Evolutionary conservation across 345 rosid species (phyloP).

Genomic region (Lumnitzera littorea): DNA sequence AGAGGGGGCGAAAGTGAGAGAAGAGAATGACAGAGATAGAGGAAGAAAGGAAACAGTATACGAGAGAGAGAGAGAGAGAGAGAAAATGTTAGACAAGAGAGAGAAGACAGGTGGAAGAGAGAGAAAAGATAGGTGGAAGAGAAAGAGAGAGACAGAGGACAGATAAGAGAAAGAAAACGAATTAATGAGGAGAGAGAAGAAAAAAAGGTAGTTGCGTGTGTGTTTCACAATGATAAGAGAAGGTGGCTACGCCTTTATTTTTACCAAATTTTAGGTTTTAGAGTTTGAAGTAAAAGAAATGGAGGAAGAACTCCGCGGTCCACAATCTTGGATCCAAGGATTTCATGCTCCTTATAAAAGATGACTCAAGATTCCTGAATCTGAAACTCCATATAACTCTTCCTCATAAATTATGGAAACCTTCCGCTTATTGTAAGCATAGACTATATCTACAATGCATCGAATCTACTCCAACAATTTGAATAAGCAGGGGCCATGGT

Average conservation of each 20-base stretch:
- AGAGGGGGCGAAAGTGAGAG: no score
- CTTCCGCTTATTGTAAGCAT: slow-evolving; percentile 27
- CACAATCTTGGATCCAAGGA: slow-evolving; percentile 29
- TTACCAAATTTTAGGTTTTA: slow-evolving; percentile 16
- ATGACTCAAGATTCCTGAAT: slow-evolving; percentile 16
- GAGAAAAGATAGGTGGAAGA: no score
- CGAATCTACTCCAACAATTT: slow-evolving; percentile 27
- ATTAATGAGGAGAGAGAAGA: no score
- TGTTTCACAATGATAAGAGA: slow-evolving; percentile 38
- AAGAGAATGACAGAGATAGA: no score
- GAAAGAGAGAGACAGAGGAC: no score
- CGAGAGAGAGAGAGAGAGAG: no score
- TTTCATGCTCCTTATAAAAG: slow-evolving; percentile 21
- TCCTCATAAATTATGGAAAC: slow-evolving; percentile 35
- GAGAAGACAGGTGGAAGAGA: no score
- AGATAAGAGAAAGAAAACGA: no score
- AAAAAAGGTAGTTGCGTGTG: no score
- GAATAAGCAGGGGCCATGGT: slow-evolving; percentile 29
- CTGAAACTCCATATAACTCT: slow-evolving; percentile 19
- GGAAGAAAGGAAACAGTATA: no score
- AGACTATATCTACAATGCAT: slow-evolving; percentile 31
- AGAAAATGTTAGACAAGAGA: no score
- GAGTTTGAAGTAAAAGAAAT: slow-evolving; percentile 19
- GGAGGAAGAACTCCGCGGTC: slow-evolving; percentile 32
- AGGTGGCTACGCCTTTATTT: slow-evolving; percentile 15